Base-by-base conservation (phyloP, 108 stramenopile species). In the Parmales sp. region DNA sequence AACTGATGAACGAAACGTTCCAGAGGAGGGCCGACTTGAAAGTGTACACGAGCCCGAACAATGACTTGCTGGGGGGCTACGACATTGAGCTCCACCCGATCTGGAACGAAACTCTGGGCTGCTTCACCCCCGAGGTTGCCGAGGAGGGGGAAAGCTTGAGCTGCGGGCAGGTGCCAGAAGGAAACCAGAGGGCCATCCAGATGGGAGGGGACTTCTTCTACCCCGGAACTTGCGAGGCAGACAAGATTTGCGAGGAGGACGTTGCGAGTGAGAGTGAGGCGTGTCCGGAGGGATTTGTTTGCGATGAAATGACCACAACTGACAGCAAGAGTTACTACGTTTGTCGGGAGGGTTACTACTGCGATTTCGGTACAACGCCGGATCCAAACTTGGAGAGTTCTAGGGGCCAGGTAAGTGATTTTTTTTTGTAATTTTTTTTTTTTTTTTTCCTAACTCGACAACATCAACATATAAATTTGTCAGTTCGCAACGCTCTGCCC, bases 191-290 rank as follows among this genome's bases (percentile, higher is more conserved):
- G 37, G 71, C 80, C 8, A 78, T 83, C 41, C 66, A 38, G 36
- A 51, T 71, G 20, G 82, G 81, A n/a, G 49, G 71, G 36, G 88
- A 89, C 64, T 68, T 78, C 39, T 90, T 80, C 75, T 86, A 89
- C 72, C 77, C 80, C 1, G 91, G 91, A 18, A 90, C 89, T 1
- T 92, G 91, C 51, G 91, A 92, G 78, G 89, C 88, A n/a, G 91
- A 92, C 70, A 63, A 77, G 16, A 88, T 92, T 39, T 90, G 91
- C 69, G 60, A 75, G n/a, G 37, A 34, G 18, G 44, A 70, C 38
- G 26, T 37, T 7, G 64, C 45, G 28, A 45, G 83, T 9, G 74
- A 88, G 71, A 84, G 84, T 6, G 79, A 83, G 65, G 66, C 89
- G 5, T 92, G 91, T 65, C 72, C 75, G 19, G 83, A 84, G 65